phyloP scores from a whole-genome alignment of 2,329 filamentous ascomycete species.

The Cladosporium sp. region DNA sequence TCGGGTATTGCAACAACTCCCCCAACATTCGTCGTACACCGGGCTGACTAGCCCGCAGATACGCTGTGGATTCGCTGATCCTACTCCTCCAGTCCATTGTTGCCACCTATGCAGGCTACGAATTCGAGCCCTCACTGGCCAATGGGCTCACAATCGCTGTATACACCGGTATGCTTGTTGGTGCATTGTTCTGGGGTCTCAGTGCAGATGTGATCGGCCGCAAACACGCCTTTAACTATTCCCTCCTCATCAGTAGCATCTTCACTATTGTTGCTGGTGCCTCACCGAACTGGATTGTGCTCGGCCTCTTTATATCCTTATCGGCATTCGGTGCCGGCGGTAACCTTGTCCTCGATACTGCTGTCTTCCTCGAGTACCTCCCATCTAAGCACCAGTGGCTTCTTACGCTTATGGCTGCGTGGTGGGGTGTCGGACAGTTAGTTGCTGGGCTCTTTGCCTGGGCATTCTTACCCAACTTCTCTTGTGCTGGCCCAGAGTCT shows the following conservation, averaged over 20 bases:
- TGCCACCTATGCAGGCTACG: conserved; percentile 52
- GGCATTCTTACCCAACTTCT: conserved; percentile 50
- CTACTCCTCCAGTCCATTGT: conserved; percentile 62
- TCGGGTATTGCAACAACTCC: conserved; percentile 48
- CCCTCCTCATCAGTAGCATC: conserved; percentile 58
- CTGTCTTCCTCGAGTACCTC: conserved; percentile 55
- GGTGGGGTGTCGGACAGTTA: conserved; percentile 52
- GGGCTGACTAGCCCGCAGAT: conserved; percentile 34
- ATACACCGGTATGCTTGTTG: conserved; percentile 52
- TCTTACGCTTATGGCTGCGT: conserved; percentile 57
- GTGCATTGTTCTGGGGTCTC: conserved; percentile 66
- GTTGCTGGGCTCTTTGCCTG: conserved; percentile 53
- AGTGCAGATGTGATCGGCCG: conserved; percentile 65
- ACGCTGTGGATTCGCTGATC: conserved; percentile 55
- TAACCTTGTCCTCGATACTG: conserved; percentile 61
- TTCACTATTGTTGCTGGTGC: conserved; percentile 63
- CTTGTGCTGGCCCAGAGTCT: conserved; percentile 34
- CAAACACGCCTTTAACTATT: conserved; percentile 64
- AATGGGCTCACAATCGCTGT: conserved; percentile 57
- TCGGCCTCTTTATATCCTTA: conserved; percentile 61
- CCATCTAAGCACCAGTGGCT: conserved; percentile 61
- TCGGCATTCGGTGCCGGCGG: conserved; percentile 62
- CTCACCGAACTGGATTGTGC: conserved; percentile 61
- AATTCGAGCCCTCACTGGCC: conserved; percentile 55
- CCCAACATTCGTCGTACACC: no score